Conservation (phyloP, 768 basidiomycete genomes). For the Amanita jacksonii region DNA sequence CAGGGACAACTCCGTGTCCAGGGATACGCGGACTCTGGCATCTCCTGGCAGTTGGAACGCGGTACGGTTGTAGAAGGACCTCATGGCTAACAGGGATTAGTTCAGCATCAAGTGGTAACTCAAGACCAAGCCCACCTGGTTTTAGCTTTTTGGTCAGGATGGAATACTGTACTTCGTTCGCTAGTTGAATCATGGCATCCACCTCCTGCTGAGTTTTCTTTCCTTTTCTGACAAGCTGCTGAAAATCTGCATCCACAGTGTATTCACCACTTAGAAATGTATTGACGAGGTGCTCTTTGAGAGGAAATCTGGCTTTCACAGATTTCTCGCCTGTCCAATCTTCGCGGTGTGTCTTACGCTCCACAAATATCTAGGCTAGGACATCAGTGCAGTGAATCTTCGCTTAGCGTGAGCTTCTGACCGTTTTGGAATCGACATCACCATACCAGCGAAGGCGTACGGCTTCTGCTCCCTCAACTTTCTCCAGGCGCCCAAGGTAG, state of each 20-base stretch:
- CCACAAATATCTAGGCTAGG: slow-evolving; percentile 61
- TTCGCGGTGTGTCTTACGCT: slow-evolving; percentile 89
- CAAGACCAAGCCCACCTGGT: slow-evolving; percentile 50
- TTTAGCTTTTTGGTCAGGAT: slow-evolving; percentile 69
- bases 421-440: slow-evolving; percentile 71
- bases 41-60: slow-evolving; percentile 99
- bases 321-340: slow-evolving; percentile 99
- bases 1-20: slow-evolving; percentile 94
- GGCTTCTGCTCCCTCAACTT: slow-evolving; percentile 98
- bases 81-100: slow-evolving; percentile 53
- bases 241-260: slow-evolving; percentile 90
- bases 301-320: slow-evolving; percentile 92
- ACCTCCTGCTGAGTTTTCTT: slow-evolving; percentile 92
- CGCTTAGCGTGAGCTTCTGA: slow-evolving; percentile 18
- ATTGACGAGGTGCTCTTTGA: slow-evolving; percentile 91
- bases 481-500: slow-evolving; percentile 93
- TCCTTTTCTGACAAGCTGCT: slow-evolving; percentile 74
- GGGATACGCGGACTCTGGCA: slow-evolving; percentile 95
- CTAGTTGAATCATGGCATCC: slow-evolving; percentile 90
- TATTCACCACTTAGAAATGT: slow-evolving; percentile 85
- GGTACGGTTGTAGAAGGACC: slow-evolving; percentile 97
- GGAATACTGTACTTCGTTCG: slow-evolving; percentile 94
- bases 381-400: background rate
- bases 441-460: slow-evolving; percentile 97
- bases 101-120: background rate